Evolutionary conservation across 495 filamentous ascomycete species (phyloP).

Genomic region (Penicillium roqueforti): DNA sequence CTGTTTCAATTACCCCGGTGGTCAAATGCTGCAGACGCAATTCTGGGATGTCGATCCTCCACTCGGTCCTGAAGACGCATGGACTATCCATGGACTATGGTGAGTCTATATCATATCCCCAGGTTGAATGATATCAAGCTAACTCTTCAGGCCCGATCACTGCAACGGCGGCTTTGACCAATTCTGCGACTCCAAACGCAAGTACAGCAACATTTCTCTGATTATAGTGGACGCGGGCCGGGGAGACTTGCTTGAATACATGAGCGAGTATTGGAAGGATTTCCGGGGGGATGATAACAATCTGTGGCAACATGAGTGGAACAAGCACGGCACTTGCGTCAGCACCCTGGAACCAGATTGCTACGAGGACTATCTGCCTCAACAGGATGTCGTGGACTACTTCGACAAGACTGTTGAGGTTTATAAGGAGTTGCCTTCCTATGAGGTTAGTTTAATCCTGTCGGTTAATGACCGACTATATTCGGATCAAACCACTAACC

Average conservation of each 20-base stretch:
- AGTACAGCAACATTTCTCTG: slow-evolving; percentile 65
- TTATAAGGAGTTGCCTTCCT: slow-evolving; percentile 44
- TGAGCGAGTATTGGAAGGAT: slow-evolving; percentile 77
- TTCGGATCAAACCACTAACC: slow-evolving; percentile 5
- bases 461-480: not conserved
- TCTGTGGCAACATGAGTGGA: slow-evolving; percentile 86
- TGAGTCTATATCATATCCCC: slow-evolving; percentile 19
- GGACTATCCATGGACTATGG: slow-evolving; percentile 90
- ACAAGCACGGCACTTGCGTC: slow-evolving; percentile 69
- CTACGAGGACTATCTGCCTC: slow-evolving; percentile 61
- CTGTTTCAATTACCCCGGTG: slow-evolving; percentile 80
- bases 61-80: slow-evolving; percentile 68
- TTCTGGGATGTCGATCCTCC: slow-evolving; percentile 79
- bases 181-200: slow-evolving; percentile 64
- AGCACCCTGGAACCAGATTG: slow-evolving; percentile 64
- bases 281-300: slow-evolving; percentile 58
- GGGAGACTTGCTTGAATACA: slow-evolving; percentile 60
- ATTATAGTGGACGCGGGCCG: slow-evolving; percentile 61
- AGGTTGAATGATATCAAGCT: not conserved
- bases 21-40: slow-evolving; percentile 74
- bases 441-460: slow-evolving; percentile 30
- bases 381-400: slow-evolving; percentile 58
- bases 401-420: slow-evolving; percentile 55
- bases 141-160: slow-evolving; percentile 62
- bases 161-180: slow-evolving; percentile 78